phyloP scores from a whole-genome alignment of 2,329 filamentous ascomycete genomes.

The Alternaria infectoria region DNA sequence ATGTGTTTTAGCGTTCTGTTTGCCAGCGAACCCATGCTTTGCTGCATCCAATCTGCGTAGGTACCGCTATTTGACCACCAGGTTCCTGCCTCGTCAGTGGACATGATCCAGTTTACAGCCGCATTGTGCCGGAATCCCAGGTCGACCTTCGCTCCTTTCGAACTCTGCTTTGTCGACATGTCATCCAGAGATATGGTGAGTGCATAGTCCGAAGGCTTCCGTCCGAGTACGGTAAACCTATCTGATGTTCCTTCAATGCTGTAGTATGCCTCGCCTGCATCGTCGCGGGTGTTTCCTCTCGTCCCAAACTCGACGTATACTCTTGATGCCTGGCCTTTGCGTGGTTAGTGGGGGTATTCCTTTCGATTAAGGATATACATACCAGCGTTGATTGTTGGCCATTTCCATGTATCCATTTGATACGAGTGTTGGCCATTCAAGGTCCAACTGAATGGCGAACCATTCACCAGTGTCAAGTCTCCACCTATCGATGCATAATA shows the following conservation, averaged over 20 bases:
- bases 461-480: slow-evolving; percentile 49
- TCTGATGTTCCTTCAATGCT: slow-evolving; percentile 34
- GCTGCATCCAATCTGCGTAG: slow-evolving; percentile 51
- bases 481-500: slow-evolving; percentile 30
- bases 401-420: slow-evolving; percentile 49
- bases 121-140: slow-evolving; percentile 46
- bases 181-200: slow-evolving; percentile 40
- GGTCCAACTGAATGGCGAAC: slow-evolving; percentile 49
- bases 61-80: slow-evolving; percentile 47
- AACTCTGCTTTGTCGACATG: slow-evolving; percentile 42
- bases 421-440: slow-evolving; percentile 40
- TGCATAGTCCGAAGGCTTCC: slow-evolving; percentile 39
- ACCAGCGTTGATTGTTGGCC: slow-evolving; percentile 42
- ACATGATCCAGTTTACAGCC: slow-evolving; percentile 48
- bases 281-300: slow-evolving; percentile 36
- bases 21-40: slow-evolving; percentile 46
- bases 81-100: slow-evolving; percentile 41
- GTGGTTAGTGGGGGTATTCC: not conserved
- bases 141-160: slow-evolving; percentile 38
- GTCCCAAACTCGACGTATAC: slow-evolving; percentile 43
- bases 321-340: slow-evolving; percentile 33
- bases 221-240: slow-evolving; percentile 40
- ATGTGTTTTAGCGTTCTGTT: slow-evolving; percentile 54
- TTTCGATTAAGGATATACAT: not conserved
- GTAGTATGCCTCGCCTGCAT: slow-evolving; percentile 47